Base-by-base conservation (phyloP, 495 filamentous ascomycete genomes). In the Penicillium psychrofluorescens region DNA sequence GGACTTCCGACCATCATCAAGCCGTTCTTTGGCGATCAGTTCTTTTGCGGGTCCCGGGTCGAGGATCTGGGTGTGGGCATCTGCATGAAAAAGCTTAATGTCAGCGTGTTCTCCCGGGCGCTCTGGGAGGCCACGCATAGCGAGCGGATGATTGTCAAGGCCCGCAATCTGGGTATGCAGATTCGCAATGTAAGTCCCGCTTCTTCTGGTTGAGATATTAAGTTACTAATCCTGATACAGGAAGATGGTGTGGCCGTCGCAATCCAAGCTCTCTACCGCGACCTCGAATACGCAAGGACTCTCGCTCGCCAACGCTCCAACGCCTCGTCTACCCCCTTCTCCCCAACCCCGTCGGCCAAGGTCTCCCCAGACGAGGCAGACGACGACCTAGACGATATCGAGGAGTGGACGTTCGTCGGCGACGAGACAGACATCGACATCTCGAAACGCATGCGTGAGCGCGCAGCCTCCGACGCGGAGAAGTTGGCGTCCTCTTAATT, bases 11-110 rank as follows among this genome's bases (percentile, higher is more conserved):
- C 92, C 2, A 89, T 98, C 46, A 81, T 97, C 56, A 90, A 94
- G 47, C 92, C 92, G 0, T 97, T 96, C 66, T 98, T 98, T 60
- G 92, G 92, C 5, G 92, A 98, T 51, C 92, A 98, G 55, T 95
- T 87, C 72, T 98, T 98, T 71, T 97, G 91, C 56, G 92, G 88
- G 2, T 78, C 73, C 11, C 79, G 92, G 0, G 81, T 97, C 5
- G 90, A 96, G 61, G 90, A 95, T 55, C 64, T 98, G 5, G 90
- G 92, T 3, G 91, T 97, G 8, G 92, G 92, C 3, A 83, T 95
- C 39, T 90, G 79, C 55, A 73, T 98, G 61, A 89, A 85, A 67
- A 94, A 86, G 64, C 75, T 95, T 56, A 96, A 95, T 27, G 81
- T 85, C 35, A 83, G 73, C 43, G 74, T 84, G 30, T 91, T 98